phyloP scores from a whole-genome alignment of 495 filamentous ascomycete species.

The Trichoderma asperelloides region DNA sequence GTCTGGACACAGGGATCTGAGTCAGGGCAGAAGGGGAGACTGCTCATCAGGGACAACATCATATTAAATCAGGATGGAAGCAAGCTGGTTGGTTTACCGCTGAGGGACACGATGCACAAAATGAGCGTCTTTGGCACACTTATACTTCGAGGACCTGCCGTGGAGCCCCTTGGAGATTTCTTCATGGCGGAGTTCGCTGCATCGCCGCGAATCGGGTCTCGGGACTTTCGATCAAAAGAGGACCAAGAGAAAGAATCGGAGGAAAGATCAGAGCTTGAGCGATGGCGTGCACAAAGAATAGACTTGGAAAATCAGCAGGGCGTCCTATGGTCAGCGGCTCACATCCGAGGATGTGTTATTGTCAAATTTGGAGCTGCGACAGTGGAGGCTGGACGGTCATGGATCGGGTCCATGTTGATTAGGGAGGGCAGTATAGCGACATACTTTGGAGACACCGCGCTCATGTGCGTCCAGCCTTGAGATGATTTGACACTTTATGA shows the following conservation, averaged over 20 bases:
- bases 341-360: slow-evolving; percentile 72
- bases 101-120: slow-evolving; percentile 53
- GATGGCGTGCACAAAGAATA: slow-evolving; percentile 35
- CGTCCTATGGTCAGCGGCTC: slow-evolving; percentile 79
- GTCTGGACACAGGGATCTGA: slow-evolving; percentile 47
- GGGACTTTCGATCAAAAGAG: slow-evolving; percentile 54
- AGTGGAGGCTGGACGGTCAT: slow-evolving; percentile 41
- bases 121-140: slow-evolving; percentile 72
- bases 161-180: slow-evolving; percentile 54
- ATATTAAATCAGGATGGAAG: slow-evolving; percentile 52
- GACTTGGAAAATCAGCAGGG: slow-evolving; percentile 46
- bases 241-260: slow-evolving; percentile 32
- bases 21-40: slow-evolving; percentile 34
- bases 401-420: slow-evolving; percentile 43
- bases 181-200: slow-evolving; percentile 66
- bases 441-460: slow-evolving; percentile 41
- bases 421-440: slow-evolving; percentile 39
- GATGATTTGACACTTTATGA: no score
- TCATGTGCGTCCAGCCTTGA: slow-evolving; percentile 37
- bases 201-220: slow-evolving; percentile 74
- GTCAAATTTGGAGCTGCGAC: slow-evolving; percentile 67
- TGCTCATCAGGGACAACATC: slow-evolving; percentile 75
- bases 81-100: slow-evolving; percentile 24
- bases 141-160: slow-evolving; percentile 67
- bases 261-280: slow-evolving; percentile 29